Evolutionary conservation across 2,329 filamentous ascomycete species (phyloP).

Genomic region (Clonostachys chloroleuca): DNA sequence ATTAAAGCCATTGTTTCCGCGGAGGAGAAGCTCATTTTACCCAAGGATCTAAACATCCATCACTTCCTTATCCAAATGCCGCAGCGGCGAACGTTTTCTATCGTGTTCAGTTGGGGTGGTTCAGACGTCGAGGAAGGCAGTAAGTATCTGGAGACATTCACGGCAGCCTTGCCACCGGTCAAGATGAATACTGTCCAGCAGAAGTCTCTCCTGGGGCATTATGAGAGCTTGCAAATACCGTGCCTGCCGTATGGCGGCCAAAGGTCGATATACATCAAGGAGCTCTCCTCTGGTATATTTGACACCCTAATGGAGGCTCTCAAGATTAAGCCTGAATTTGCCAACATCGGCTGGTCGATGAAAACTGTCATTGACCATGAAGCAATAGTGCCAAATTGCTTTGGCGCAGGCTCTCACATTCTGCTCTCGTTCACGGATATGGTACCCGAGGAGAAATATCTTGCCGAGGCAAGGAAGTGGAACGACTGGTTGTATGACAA

Average conservation of each 20-base stretch:
- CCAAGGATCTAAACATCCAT: too few relatives aligned
- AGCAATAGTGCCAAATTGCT: neutral
- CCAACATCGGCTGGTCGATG: neutral
- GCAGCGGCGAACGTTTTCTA: too few relatives aligned
- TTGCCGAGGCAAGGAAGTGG: neutral
- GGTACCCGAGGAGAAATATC: neutral
- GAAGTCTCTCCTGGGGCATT: neutral
- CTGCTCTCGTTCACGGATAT: neutral
- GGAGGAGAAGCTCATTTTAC: too few relatives aligned
- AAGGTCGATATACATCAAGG: neutral
- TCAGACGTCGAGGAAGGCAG: too few relatives aligned
- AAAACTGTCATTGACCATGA: neutral
- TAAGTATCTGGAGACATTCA: neutral
- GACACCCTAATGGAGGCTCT: neutral
- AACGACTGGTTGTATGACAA: neutral
- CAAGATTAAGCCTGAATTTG: neutral
- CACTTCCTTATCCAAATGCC: too few relatives aligned
- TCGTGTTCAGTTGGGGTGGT: too few relatives aligned
- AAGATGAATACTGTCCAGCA: neutral
- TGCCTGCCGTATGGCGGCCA: neutral
- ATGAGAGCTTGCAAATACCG: neutral
- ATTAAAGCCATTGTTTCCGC: too few relatives aligned
- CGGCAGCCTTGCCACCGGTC: neutral
- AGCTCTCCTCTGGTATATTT: neutral
- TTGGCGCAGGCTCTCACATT: neutral